phyloP scores from a whole-genome alignment of 305 asterid species.

The Fraxinus xanthoxyloides region DNA sequence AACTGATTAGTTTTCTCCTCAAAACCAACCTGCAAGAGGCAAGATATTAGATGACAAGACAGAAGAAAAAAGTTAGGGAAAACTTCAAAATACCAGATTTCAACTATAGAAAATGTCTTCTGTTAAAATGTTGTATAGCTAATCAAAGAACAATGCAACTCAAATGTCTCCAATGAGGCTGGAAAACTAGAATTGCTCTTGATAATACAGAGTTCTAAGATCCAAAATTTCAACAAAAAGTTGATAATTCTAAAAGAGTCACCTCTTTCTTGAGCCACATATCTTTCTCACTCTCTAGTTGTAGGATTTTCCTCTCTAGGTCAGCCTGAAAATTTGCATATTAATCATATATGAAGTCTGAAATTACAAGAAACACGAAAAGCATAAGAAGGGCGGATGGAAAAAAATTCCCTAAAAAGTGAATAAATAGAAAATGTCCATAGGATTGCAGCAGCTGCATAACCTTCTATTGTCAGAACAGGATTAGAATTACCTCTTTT shows the following conservation, averaged over 20 bases:
- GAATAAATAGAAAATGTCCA: not conserved
- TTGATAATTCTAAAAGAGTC: constrained; percentile 7
- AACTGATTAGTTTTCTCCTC: constrained; percentile 42
- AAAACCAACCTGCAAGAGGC: constrained; percentile 42
- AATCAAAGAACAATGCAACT: constrained; percentile 8
- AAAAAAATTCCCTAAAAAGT: not conserved
- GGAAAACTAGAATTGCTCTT: not conserved
- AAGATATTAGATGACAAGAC: not conserved
- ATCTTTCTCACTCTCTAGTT: constrained; percentile 49
- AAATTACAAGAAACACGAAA: not conserved
- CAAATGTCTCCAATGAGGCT: not conserved
- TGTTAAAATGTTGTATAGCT: not conserved
- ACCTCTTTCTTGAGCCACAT: constrained; percentile 48
- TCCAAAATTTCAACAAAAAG: not conserved
- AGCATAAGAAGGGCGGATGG: not conserved
- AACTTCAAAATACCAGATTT: constrained; percentile 8
- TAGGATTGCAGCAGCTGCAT: constrained; percentile 3
- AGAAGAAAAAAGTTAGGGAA: not conserved
- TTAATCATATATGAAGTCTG: constrained; percentile 7
- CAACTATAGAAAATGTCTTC: not conserved
- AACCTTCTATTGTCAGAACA: constrained; percentile 6
- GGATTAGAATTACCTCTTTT: constrained; percentile 33
- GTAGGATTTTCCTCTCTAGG: constrained; percentile 46
- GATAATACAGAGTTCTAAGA: constrained; percentile 5
- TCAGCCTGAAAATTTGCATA: constrained; percentile 36